Evolutionary conservation across 306 rosid species (phyloP), one percentile per base, ranked within the genome.

Genomic region (Astragalus glycyphyllos): DNA sequence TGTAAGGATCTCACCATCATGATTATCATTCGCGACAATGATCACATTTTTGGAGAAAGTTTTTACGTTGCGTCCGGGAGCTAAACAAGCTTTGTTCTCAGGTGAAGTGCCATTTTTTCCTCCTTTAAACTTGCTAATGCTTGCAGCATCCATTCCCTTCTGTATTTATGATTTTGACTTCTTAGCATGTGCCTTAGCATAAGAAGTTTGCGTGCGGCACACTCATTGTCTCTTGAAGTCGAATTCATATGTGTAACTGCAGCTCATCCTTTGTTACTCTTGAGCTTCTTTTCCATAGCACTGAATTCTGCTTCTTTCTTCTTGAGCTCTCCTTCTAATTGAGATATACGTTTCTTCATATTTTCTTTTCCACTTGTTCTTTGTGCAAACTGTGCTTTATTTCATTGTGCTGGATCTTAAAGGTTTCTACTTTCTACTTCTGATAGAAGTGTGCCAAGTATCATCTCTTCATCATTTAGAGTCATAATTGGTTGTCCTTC

Each of bases 301-400:
- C 70, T 72, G 46, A 75, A 44, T 68, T 82, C 88, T 26, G 77
- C 75, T 69, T 82, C 90, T 80, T 90, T 85, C 76, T 81, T 88
- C 83, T 81, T 80, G 63, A 86, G 76, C 72, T 86, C 95, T 49
- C 85, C 79, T 77, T 83, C 82, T 53, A 90, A 79, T 16, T 88
- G 89, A 78, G 78, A 46, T 78, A 81, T 48, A 26, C 86, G 82
- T 77, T 86, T 83, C 86, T 76, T 83, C 80, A 88, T 75, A 65
- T 45, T 67, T 80, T 84, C 91, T 75, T 88, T 90, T 81, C 90
- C 71, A 68, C 59, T 34, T 82, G 80, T 83, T 88, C 92, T 48
- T 57, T 82, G 14, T 58, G 66, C 71, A 87, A 69, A 56, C 75
- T 75, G 16, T 64, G 84, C 62, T 68, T 80, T 40, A 84, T 72